phyloP scores from a whole-genome alignment of 164 flowering plant species.

The Dillenia suffruticosa region DNA sequence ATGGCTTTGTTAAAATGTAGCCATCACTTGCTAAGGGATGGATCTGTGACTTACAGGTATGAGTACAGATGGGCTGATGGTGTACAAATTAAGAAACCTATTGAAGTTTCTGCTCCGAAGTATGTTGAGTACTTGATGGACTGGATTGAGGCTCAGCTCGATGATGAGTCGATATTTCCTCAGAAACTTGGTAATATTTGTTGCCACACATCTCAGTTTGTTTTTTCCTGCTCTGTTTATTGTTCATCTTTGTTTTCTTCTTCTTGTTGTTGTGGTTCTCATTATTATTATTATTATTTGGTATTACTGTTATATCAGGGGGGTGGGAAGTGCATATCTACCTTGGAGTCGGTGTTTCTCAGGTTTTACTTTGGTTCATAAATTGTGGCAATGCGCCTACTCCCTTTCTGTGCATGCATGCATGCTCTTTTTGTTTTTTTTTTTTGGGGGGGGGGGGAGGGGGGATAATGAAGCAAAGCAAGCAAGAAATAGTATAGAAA shows the following conservation, averaged over 20 bases:
- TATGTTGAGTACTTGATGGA: slow-evolving; percentile 99
- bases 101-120: slow-evolving; percentile 98
- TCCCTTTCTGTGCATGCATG: too few relatives aligned
- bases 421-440: too few relatives aligned
- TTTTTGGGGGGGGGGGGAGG: too few relatives aligned
- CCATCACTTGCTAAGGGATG: too few relatives aligned
- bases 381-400: too few relatives aligned
- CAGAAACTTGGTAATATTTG: slow-evolving; percentile 80
- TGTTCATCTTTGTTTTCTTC: not conserved
- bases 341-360: too few relatives aligned
- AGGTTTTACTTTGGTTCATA: too few relatives aligned
- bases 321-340: too few relatives aligned
- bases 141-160: slow-evolving; percentile 96
- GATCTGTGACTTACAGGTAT: slow-evolving; percentile 44
- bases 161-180: slow-evolving; percentile 94
- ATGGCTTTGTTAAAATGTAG: too few relatives aligned
- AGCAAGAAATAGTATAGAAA: too few relatives aligned
- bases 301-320: not conserved
- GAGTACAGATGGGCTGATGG: slow-evolving; percentile 99
- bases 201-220: slow-evolving; percentile 2
- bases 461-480: too few relatives aligned
- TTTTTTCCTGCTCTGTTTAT: not conserved
- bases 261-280: not conserved
- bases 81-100: slow-evolving; percentile 91
- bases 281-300: not conserved